phyloP scores from a whole-genome alignment of 176 grass and related monocot species.

The Oryza brachyantha region DNA sequence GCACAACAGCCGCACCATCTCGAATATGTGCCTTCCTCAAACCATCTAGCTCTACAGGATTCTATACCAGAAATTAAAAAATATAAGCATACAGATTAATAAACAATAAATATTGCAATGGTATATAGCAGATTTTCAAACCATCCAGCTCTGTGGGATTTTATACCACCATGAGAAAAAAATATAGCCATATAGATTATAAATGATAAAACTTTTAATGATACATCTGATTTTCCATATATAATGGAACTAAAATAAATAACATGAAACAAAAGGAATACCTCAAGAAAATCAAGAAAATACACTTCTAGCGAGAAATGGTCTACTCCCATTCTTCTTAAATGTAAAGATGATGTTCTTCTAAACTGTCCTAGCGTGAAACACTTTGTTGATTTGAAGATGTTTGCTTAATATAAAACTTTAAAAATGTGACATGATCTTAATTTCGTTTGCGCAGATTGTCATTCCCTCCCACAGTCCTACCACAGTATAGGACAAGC shows the following conservation, averaged over 20 bases:
- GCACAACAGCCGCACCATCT: constrained; percentile 90
- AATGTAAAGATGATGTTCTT: neutral
- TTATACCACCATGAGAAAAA: constrained; percentile 45
- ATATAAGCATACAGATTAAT: neutral
- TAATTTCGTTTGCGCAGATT: neutral
- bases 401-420: neutral
- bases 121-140: constrained; percentile 29
- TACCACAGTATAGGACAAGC: neutral
- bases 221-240: neutral
- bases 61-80: constrained; percentile 55
- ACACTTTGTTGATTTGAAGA: neutral
- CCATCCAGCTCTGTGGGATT: constrained; percentile 81
- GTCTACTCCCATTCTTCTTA: neutral
- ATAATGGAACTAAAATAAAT: neutral
- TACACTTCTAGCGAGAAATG: neutral
- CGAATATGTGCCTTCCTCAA: constrained; percentile 92
- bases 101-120: constrained; percentile 8
- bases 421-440: neutral
- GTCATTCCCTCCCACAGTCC: neutral
- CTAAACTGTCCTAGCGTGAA: constrained; percentile 6
- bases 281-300: neutral
- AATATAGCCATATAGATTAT: constrained; percentile 4
- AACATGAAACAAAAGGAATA: constrained; percentile 26
- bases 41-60: constrained; percentile 75
- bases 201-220: neutral